These are phyloP conservation scores for Tieghemostelium lacteum DNA, from an alignment of 78 protist genomes.

Conservation along the genomic window DNA sequence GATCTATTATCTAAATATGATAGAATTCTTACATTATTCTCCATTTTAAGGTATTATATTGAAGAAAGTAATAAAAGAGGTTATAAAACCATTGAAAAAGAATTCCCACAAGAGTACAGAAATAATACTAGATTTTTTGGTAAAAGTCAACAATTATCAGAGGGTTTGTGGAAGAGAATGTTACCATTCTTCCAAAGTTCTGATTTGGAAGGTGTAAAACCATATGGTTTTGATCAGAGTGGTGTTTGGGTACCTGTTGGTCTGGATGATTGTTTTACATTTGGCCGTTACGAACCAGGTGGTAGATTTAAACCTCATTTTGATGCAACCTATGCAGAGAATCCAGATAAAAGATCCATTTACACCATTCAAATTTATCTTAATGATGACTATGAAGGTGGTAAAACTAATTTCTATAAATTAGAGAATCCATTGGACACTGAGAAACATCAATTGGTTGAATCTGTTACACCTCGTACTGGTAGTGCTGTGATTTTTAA, in stretches of 20 bases:
- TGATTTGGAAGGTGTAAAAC: slow-evolving; percentile 48
- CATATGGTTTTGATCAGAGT: slow-evolving; percentile 74
- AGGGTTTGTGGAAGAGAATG: slow-evolving; percentile 48
- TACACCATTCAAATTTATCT: slow-evolving; percentile 63
- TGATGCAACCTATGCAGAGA: slow-evolving; percentile 48
- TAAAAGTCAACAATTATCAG: slow-evolving; percentile 34
- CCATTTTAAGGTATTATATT: slow-evolving; percentile 24
- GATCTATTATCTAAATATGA: background rate
- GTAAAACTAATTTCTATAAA: slow-evolving; percentile 47
- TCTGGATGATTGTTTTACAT: slow-evolving; percentile 67
- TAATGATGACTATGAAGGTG: slow-evolving; percentile 64
- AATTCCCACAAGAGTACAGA: slow-evolving; percentile 62
- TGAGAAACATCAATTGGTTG: slow-evolving; percentile 23
- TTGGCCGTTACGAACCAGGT: slow-evolving; percentile 63
- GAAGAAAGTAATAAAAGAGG: slow-evolving; percentile 35
- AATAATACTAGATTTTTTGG: slow-evolving; percentile 52
- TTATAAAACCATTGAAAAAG: slow-evolving; percentile 52
- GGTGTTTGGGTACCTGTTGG: slow-evolving; percentile 77
- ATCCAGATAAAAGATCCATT: slow-evolving; percentile 32
- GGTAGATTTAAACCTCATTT: slow-evolving; percentile 56
- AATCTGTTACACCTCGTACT: slow-evolving; percentile 23
- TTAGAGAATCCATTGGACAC: slow-evolving; percentile 26
- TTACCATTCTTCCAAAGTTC: background rate
- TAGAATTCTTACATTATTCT: background rate
- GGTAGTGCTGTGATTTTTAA: slow-evolving; percentile 66